Percentiles rank a stretch among this genome's conserved stretches.
Conservation (phyloP, 345 rosid genomes). For the Leavenworthia alabamica region DNA sequence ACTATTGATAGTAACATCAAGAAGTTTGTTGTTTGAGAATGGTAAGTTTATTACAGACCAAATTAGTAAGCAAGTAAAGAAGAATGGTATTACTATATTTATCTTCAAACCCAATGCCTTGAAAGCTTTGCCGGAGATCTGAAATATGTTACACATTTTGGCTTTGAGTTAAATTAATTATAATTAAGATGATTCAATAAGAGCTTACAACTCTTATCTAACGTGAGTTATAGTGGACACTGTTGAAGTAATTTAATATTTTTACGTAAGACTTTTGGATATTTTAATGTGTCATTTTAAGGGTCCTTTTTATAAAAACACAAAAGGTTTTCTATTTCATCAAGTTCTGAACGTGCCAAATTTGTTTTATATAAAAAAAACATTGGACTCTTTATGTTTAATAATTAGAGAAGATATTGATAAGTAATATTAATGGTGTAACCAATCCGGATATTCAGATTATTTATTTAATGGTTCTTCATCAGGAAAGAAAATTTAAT, state of each 20-base stretch:
- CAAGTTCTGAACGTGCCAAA: no score
- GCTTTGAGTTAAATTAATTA: neutral
- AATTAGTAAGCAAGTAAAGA: conserved; percentile 7
- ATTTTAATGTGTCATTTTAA: neutral
- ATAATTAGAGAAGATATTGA: no score
- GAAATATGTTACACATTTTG: conserved; percentile 12
- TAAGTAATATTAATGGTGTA: no score
- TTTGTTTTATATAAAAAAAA: no score
- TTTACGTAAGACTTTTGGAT: neutral
- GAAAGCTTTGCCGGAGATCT: conserved; percentile 4
- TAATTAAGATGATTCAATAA: neutral
- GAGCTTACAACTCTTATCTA: neutral
- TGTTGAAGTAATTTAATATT: neutral
- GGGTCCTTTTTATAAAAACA: no score
- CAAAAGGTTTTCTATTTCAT: no score
- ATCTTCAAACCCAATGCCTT: conserved; percentile 3
- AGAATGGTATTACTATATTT: neutral
- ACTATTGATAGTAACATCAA: conserved; percentile 17
- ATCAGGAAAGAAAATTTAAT: no score
- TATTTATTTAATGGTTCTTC: no score
- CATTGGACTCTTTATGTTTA: no score
- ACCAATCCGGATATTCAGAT: no score
- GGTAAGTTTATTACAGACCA: conserved; percentile 6
- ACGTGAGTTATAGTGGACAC: neutral
- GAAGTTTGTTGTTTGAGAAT: conserved; percentile 11